Percentiles rank a stretch among this genome's conserved stretches.
These are phyloP conservation scores for Periglandula ipomoeae DNA, from an alignment of 2,329 filamentous ascomycete species.

Conservation along the genomic window DNA sequence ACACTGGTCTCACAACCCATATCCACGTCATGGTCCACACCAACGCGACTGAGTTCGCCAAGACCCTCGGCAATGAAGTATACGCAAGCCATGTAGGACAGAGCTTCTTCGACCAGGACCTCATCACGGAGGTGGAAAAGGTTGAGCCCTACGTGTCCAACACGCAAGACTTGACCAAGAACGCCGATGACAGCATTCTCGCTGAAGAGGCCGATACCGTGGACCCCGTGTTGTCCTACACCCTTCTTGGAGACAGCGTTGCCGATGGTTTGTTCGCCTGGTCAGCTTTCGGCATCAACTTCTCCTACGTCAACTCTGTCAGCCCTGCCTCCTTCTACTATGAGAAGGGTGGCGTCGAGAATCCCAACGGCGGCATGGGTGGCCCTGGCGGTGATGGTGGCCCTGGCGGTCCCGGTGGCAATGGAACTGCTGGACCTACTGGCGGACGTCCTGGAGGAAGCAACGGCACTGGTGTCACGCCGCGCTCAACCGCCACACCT, in stretches of 20 bases:
- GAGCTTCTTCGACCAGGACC: slow-evolving; percentile 46
- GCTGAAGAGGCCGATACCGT: slow-evolving; percentile 35
- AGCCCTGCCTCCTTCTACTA: slow-evolving; percentile 24
- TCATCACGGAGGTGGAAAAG: slow-evolving; percentile 38
- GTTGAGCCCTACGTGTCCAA: slow-evolving; percentile 36
- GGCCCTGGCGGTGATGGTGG: slow-evolving; percentile 8
- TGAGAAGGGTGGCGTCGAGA: slow-evolving; percentile 22
- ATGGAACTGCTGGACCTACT: too few species aligned
- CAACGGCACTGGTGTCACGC: not conserved
- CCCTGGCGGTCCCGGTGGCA: not conserved
- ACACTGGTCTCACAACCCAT: slow-evolving; percentile 30
- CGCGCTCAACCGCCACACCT: not conserved
- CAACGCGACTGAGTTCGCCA: slow-evolving; percentile 28
- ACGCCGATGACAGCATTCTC: slow-evolving; percentile 38
- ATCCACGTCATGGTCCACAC: slow-evolving; percentile 25
- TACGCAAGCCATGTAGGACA: slow-evolving; percentile 52
- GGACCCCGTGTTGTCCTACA: slow-evolving; percentile 50
- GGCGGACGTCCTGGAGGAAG: not conserved
- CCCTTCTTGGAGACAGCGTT: slow-evolving; percentile 42
- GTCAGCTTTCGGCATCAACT: slow-evolving; percentile 43
- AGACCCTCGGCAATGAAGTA: slow-evolving; percentile 40
- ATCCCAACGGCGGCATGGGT: slow-evolving; percentile 14
- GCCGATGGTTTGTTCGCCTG: slow-evolving; percentile 43
- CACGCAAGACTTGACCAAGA: slow-evolving; percentile 33
- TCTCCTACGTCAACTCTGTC: slow-evolving; percentile 13